Evolutionary conservation across 2,329 filamentous ascomycete genomes (phyloP).

Genomic region (Davidsoniella eucalypti): DNA sequence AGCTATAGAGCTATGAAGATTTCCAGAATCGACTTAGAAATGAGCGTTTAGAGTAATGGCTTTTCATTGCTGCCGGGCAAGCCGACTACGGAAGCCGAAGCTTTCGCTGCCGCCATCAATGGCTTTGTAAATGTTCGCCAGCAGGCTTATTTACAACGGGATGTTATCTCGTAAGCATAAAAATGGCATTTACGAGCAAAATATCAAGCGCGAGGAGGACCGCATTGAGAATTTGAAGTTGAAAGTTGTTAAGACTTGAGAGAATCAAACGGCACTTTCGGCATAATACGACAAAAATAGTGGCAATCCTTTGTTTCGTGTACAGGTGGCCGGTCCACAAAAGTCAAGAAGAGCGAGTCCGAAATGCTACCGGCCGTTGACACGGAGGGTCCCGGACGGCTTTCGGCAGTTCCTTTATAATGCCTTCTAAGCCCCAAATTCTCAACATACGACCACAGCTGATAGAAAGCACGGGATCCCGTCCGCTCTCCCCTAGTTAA

Average conservation of each 20-base stretch:
- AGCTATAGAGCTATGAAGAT: too few species aligned
- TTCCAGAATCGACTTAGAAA: too few species aligned
- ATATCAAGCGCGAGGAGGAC: slow-evolving; percentile 46
- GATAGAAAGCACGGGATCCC: too few species aligned
- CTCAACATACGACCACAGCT: too few species aligned
- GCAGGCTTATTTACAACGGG: slow-evolving; percentile 79
- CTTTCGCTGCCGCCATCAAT: slow-evolving; percentile 22
- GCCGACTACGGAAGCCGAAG: slow-evolving; percentile 3
- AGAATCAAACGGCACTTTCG: slow-evolving; percentile 29
- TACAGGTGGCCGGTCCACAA: slow-evolving; percentile 30
- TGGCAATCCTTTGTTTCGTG: slow-evolving; percentile 17
- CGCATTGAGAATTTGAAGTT: slow-evolving; percentile 42
- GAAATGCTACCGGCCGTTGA: too few species aligned
- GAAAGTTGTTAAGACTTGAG: slow-evolving; percentile 44
- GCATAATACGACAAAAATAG: slow-evolving; percentile 28
- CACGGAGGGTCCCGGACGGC: too few species aligned
- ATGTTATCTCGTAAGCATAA: slow-evolving; percentile 57
- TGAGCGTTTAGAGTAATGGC: too few species aligned
- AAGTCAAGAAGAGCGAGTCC: too few species aligned
- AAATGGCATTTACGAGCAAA: slow-evolving; percentile 41
- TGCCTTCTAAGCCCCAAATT: too few species aligned
- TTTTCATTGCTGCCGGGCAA: too few species aligned
- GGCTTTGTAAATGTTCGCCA: slow-evolving; percentile 41
- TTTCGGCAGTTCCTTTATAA: too few species aligned
- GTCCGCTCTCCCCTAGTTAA: too few species aligned